Conservation (phyloP, 2,329 filamentous ascomycete genomes). For the Lithohypha guttulata region DNA sequence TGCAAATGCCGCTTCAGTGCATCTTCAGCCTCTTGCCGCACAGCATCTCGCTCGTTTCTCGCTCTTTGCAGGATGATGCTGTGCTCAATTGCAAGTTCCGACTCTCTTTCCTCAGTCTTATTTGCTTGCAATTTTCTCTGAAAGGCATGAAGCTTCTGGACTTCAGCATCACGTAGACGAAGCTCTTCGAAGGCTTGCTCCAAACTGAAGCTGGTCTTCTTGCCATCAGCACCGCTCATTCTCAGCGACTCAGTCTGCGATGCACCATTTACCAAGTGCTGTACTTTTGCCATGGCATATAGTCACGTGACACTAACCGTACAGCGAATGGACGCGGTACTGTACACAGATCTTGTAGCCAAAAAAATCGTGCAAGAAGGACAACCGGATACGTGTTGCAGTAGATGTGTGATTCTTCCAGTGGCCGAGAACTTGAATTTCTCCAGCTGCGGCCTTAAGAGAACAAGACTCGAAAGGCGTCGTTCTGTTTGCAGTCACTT, state of each 20-base stretch:
- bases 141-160: constrained; percentile 35
- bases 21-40: constrained; percentile 46
- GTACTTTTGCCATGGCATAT: neutral
- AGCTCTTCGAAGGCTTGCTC: constrained; percentile 32
- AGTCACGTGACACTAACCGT: constrained; percentile 1
- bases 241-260: constrained; percentile 3
- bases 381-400: neutral
- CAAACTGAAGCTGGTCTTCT: constrained; percentile 24
- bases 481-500: no score
- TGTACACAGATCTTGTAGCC: neutral
- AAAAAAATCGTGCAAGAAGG: neutral
- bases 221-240: constrained; percentile 17
- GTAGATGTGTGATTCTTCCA: no score
- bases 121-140: constrained; percentile 41
- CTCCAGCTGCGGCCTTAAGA: no score
- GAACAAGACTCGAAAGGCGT: no score
- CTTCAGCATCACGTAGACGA: constrained; percentile 31
- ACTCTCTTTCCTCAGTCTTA: constrained; percentile 50
- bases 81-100: constrained; percentile 53
- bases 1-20: constrained; percentile 37
- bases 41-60: constrained; percentile 54
- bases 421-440: neutral
- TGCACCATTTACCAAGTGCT: no score
- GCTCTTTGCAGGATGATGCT: constrained; percentile 56
- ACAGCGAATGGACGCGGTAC: no score